A percentile compares a stretch with the other conserved stretches of the same genome.
phyloP scores from a whole-genome alignment of 257 asterid species.

The Solanum pinnatisectum region DNA sequence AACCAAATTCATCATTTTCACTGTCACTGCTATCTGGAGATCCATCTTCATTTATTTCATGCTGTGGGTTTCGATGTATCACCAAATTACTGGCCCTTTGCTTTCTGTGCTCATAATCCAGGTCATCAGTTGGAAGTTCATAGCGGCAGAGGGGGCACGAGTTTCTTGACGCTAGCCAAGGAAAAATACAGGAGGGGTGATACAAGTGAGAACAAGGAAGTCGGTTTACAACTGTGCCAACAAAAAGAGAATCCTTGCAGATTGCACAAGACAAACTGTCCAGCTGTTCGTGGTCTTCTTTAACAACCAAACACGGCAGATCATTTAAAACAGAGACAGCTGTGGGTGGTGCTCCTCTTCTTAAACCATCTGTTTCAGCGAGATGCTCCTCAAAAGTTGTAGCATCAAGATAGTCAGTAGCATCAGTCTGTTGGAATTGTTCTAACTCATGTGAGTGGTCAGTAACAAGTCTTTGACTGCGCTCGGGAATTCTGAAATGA shows the following conservation, averaged over 20 bases:
- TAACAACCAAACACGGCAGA: slow-evolving; percentile 37
- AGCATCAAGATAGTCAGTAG: slow-evolving; percentile 37
- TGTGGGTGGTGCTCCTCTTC: slow-evolving; percentile 79
- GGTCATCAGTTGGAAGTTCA: slow-evolving; percentile 88
- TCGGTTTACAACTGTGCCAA: slow-evolving; percentile 55
- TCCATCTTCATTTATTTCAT: slow-evolving; percentile 21
- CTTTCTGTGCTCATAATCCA: slow-evolving; percentile 59
- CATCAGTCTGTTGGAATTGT: slow-evolving; percentile 13
- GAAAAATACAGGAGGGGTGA: slow-evolving; percentile 75
- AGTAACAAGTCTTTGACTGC: slow-evolving; percentile 12
- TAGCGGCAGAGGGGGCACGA: slow-evolving; percentile 92
- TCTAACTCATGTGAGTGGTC: slow-evolving; percentile 25
- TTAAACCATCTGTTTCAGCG: slow-evolving; percentile 42
- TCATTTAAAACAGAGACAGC: slow-evolving; percentile 46
- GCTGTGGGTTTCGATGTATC: slow-evolving; percentile 14
- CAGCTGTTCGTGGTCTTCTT: slow-evolving; percentile 29
- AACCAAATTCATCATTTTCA: slow-evolving; percentile 14
- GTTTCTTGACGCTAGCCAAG: slow-evolving; percentile 76
- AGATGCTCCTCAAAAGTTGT: slow-evolving; percentile 53
- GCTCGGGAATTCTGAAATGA: slow-evolving; percentile 15
- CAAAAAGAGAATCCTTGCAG: slow-evolving; percentile 70
- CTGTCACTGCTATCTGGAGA: slow-evolving; percentile 20
- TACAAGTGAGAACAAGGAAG: slow-evolving; percentile 80
- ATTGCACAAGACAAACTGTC: slow-evolving; percentile 61
- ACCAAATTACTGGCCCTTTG: slow-evolving; percentile 14